phyloP scores from a whole-genome alignment of 441 rosid species.

The Euphorbia celastroides region DNA sequence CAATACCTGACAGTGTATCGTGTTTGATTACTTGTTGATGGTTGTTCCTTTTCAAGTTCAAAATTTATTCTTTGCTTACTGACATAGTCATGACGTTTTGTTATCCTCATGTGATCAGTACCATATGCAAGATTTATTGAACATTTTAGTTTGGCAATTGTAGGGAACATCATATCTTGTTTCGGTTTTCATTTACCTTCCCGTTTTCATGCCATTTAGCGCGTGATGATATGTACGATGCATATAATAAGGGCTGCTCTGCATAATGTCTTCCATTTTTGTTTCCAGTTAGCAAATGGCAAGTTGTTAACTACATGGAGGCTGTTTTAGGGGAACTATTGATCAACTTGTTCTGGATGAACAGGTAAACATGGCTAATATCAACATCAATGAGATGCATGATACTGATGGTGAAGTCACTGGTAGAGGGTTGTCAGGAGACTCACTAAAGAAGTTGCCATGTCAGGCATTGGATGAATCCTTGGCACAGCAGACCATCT shows the following conservation, averaged over 20 bases:
- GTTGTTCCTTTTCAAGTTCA: too few species aligned
- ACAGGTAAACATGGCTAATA: slow-evolving; percentile 45
- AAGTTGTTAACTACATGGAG: background rate
- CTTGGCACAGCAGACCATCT: slow-evolving; percentile 37
- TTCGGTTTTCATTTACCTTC: too few species aligned
- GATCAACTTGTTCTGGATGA: slow-evolving; percentile 17
- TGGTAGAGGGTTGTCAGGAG: slow-evolving; percentile 58
- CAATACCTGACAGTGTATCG: too few species aligned
- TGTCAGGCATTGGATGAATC: slow-evolving; percentile 51
- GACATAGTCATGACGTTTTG: too few species aligned
- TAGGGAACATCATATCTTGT: too few species aligned
- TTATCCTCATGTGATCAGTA: too few species aligned
- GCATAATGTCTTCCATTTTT: background rate
- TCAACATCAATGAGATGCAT: slow-evolving; percentile 37
- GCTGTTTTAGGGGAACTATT: background rate
- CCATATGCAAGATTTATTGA: too few species aligned
- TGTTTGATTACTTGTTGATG: too few species aligned
- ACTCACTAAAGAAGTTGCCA: slow-evolving; percentile 56
- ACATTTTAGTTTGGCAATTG: too few species aligned
- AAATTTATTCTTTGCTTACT: too few species aligned
- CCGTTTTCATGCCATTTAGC: too few species aligned
- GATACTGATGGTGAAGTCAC: slow-evolving; percentile 37
- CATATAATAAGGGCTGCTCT: background rate
- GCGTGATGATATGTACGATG: too few species aligned
- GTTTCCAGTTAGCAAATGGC: background rate